Percentiles rank a stretch among this genome's conserved stretches.
These are phyloP conservation scores for Moringa oleifera DNA, from an alignment of 345 rosid genomes.

Conservation along the genomic window DNA sequence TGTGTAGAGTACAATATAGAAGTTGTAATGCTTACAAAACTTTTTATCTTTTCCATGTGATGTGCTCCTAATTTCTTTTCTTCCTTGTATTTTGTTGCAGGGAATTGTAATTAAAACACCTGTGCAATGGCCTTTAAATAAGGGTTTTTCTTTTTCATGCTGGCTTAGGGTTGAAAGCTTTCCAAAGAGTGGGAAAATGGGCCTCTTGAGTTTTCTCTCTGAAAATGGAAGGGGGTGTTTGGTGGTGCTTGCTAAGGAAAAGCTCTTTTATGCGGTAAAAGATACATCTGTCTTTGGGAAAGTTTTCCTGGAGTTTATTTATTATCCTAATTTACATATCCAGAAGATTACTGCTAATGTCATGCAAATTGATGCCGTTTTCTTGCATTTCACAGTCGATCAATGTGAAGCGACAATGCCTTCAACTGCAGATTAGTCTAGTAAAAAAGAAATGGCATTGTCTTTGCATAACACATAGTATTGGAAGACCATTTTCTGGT, in stretches of 20 bases:
- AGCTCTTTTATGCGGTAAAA: conserved; percentile 69
- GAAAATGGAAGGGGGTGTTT: conserved; percentile 89
- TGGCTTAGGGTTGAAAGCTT: conserved; percentile 95
- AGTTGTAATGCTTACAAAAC: neutral
- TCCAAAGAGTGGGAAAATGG: conserved; percentile 66
- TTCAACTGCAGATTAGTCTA: conserved; percentile 53
- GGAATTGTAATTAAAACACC: conserved; percentile 82
- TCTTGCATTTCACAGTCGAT: conserved; percentile 51
- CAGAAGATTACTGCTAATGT: conserved; percentile 4
- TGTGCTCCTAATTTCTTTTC: neutral
- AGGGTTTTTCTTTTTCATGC: conserved; percentile 92
- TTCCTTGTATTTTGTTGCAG: conserved; percentile 30
- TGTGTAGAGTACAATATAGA: neutral
- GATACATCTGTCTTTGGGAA: conserved; percentile 10
- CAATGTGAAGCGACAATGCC: conserved; percentile 66
- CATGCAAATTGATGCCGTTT: conserved; percentile 17
- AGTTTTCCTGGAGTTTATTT: conserved; percentile 5
- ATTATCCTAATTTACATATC: neutral
- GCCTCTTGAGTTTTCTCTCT: conserved; percentile 82
- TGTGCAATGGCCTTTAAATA: conserved; percentile 83
- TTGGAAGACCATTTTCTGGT: conserved; percentile 95
- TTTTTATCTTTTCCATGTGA: neutral
- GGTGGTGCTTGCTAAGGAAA: conserved; percentile 64
- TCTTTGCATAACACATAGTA: conserved; percentile 79
- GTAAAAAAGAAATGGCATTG: conserved; percentile 83